Evolutionary conservation across 2,329 filamentous ascomycete species (phyloP), one percentile per base, ranked within the genome.

Genomic region (Botryotinia calthae): DNA sequence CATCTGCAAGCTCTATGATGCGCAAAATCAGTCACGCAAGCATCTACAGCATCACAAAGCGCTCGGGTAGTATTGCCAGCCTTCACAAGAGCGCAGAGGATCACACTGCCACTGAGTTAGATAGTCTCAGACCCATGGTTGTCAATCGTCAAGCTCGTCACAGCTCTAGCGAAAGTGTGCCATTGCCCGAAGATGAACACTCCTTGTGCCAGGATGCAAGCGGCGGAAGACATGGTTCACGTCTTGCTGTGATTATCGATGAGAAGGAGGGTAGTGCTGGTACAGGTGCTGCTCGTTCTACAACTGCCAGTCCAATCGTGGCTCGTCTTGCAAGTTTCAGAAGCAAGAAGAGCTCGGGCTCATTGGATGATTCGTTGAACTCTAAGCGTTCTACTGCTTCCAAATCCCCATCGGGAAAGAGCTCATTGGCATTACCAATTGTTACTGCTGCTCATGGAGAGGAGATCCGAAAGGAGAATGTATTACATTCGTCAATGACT

Each of bases 1-100:
- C 88, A 58, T 94, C 92, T n/a, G 93, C 94, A 20, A 94, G 93
- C 51, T 93, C 93, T 0, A 89, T 97, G 79, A 97, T 97, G 84
- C 88, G 94, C 70, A 97, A 95, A 80, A 87, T 98, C 75, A 97
- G 93, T 79, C 70, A 72, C 8, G 91, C 91, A 66, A 94, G 91
- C 81, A 91, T 96, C 76, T 87, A 92, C 22, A 91, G 88, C 76
- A 91, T 91, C 65, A 88, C 89, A 54, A 92, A 91, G 77, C 89
- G 91, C 73, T 92, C 92, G 1, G 75, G 77, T 22, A 81, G 80
- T 61, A 74, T 80, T 42, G 76, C 79, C 8, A 80, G 78, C 69
- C 54, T 80, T 10, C 77, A 78, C 25, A 77, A 74, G 70, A 75
- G 73, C 20, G 68, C 73, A 22, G 79, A 78, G 70, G 78, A 79